Conservation (phyloP, 2,329 filamentous ascomycete species). For the Decorospora gaudefroyi region DNA sequence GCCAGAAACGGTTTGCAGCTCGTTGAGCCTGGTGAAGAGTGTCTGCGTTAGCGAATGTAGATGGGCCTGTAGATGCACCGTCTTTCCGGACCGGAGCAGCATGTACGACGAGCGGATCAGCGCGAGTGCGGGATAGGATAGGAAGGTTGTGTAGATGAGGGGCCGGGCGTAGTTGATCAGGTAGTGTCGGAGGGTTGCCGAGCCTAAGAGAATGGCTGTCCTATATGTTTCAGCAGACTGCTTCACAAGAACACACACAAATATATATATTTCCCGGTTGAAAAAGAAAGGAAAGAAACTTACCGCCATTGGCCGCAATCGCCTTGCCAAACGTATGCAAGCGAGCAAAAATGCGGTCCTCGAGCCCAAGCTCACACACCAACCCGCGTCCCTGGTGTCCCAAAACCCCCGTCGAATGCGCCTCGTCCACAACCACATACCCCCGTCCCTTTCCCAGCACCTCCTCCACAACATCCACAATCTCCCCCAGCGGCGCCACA, state of each 20-base stretch:
- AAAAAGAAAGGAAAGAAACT: constrained; percentile 23
- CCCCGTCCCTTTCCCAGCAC: constrained; percentile 63
- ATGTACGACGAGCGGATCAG: constrained; percentile 47
- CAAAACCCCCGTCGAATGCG: constrained; percentile 67
- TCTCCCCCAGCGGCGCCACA: constrained; percentile 64
- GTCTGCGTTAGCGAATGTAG: constrained; percentile 30
- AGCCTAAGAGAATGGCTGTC: constrained; percentile 41
- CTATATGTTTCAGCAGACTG: constrained; percentile 1
- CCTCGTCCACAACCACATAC: constrained; percentile 69
- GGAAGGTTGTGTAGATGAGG: constrained; percentile 51
- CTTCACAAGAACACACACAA: too few species aligned
- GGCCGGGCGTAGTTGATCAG: constrained; percentile 48
- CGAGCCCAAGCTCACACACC: constrained; percentile 57
- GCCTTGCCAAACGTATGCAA: constrained; percentile 71
- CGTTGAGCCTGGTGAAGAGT: constrained; percentile 27
- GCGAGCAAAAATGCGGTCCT: constrained; percentile 61
- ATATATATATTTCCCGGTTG: too few species aligned
- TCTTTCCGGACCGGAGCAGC: constrained; percentile 30
- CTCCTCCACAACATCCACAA: constrained; percentile 62
- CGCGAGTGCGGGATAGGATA: constrained; percentile 50
- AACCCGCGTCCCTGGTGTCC: constrained; percentile 62
- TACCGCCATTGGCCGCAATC: constrained; percentile 70
- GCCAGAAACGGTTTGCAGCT: constrained; percentile 15
- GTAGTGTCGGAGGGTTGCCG: constrained; percentile 37
- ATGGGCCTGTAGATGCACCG: constrained; percentile 27